Percentiles rank a stretch among this genome's conserved stretches.
Conservation (phyloP, 257 asterid genomes). For the Asclepias syriaca region DNA sequence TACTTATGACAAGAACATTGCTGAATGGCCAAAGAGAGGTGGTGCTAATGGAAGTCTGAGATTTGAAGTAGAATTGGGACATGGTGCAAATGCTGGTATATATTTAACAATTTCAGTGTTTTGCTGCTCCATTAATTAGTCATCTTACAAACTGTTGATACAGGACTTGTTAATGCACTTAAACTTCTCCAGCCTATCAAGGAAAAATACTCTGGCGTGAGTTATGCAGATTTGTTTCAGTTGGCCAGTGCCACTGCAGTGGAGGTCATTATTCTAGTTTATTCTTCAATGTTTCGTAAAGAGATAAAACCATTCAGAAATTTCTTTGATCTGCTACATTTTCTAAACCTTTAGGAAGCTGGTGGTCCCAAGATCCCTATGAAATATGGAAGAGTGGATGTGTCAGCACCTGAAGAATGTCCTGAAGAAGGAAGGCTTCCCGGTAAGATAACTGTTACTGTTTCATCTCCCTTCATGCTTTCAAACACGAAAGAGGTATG, state of each 20-base stretch:
- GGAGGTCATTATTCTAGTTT: slow-evolving; percentile 46
- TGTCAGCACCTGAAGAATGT: slow-evolving; percentile 71
- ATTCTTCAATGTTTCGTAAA: slow-evolving; percentile 4
- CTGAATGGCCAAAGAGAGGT: slow-evolving; percentile 92
- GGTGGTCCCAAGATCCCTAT: slow-evolving; percentile 96
- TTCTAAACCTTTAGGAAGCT: slow-evolving; percentile 60
- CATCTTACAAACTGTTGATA: slow-evolving; percentile 33
- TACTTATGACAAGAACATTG: slow-evolving; percentile 80
- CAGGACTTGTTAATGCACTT: slow-evolving; percentile 97
- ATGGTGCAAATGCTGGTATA: slow-evolving; percentile 96
- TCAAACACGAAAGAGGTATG: not conserved
- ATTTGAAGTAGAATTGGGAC: slow-evolving; percentile 84
- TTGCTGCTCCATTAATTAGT: slow-evolving; percentile 13
- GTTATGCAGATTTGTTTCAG: slow-evolving; percentile 90
- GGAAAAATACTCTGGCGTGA: slow-evolving; percentile 76
- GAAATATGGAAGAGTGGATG: slow-evolving; percentile 97
- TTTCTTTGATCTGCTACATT: slow-evolving; percentile 15
- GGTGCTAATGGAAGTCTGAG: slow-evolving; percentile 98
- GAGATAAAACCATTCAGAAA: not conserved
- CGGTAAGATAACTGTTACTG: slow-evolving; percentile 41
- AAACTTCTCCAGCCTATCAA: slow-evolving; percentile 93
- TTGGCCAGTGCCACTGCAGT: slow-evolving; percentile 97
- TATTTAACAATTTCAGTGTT: slow-evolving; percentile 9
- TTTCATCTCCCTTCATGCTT: slow-evolving; percentile 9
- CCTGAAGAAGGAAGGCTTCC: slow-evolving; percentile 99